Evolutionary conservation across 208 protist genomes (phyloP).

Genomic region (Leishmania lainsoni): DNA sequence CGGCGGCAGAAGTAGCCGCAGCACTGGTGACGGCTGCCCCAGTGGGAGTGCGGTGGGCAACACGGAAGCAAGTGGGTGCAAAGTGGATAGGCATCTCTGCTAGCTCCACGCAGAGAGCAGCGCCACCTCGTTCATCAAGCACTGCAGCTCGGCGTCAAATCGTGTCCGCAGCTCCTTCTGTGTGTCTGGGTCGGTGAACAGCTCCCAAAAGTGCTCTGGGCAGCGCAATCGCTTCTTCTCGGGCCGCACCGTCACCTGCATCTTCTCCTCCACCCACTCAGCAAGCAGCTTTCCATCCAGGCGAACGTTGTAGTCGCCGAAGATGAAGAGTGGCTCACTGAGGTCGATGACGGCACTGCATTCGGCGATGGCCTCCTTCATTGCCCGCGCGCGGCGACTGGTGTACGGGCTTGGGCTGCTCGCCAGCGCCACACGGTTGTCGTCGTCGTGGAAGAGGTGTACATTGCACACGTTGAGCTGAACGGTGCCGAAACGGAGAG

Average conservation of each 20-base stretch:
- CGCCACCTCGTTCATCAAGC: slow-evolving; percentile 57
- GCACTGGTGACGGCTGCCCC: not conserved
- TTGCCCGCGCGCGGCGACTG: slow-evolving; percentile 40
- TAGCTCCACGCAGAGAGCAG: slow-evolving; percentile 52
- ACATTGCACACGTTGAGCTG: slow-evolving; percentile 72
- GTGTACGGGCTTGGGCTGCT: slow-evolving; percentile 59
- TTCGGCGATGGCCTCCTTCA: slow-evolving; percentile 71
- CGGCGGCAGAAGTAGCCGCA: not conserved
- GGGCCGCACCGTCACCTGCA: slow-evolving; percentile 45
- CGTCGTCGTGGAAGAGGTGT: slow-evolving; percentile 75
- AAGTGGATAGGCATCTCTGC: slow-evolving; percentile 71
- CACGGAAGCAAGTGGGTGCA: slow-evolving; percentile 63
- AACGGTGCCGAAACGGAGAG: slow-evolving; percentile 70
- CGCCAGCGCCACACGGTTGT: slow-evolving; percentile 54
- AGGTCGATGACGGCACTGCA: slow-evolving; percentile 44
- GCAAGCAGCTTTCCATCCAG: slow-evolving; percentile 50
- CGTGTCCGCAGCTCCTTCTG: slow-evolving; percentile 24
- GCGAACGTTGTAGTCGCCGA: slow-evolving; percentile 79
- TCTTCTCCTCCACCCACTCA: slow-evolving; percentile 37
- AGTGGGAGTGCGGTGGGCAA: slow-evolving; percentile 24
- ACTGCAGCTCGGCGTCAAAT: slow-evolving; percentile 59
- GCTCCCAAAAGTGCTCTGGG: slow-evolving; percentile 56
- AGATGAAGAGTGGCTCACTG: slow-evolving; percentile 74
- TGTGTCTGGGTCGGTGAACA: slow-evolving; percentile 34
- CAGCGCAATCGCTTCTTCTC: slow-evolving; percentile 46